phyloP scores from a whole-genome alignment of 1,284 basidiomycete genomes.

The Irpex rosettiformis region DNA sequence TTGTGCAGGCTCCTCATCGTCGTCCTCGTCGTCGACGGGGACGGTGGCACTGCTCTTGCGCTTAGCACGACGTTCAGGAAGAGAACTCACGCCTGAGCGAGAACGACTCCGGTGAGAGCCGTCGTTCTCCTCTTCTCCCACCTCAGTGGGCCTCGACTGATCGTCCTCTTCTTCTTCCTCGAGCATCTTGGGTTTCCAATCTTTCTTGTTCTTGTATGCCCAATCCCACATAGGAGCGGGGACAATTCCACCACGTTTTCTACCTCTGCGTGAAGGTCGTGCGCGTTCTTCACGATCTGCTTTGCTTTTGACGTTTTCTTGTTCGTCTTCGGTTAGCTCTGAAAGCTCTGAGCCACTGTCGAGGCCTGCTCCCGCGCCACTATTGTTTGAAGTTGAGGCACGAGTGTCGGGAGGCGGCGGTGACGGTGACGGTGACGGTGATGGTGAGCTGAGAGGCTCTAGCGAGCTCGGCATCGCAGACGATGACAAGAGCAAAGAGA shows the following conservation, averaged over 20 bases:
- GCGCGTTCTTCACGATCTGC: slow-evolving; percentile 19
- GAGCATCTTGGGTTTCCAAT: slow-evolving; percentile 34
- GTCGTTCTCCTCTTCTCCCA: slow-evolving; percentile 62
- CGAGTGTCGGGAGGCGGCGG: slow-evolving; percentile 20
- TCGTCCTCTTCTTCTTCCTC: slow-evolving; percentile 56
- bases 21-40: slow-evolving; percentile 19
- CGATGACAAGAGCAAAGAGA: slow-evolving; percentile 23
- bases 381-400: slow-evolving; percentile 21
- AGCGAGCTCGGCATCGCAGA: slow-evolving; percentile 52
- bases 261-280: slow-evolving; percentile 29
- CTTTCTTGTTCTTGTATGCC: slow-evolving; percentile 49
- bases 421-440: slow-evolving; percentile 38
- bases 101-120: slow-evolving; percentile 37
- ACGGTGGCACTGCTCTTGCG: slow-evolving; percentile 7
- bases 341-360: slow-evolving; percentile 74
- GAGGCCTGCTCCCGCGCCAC: slow-evolving; percentile 33
- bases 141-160: slow-evolving; percentile 44
- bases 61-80: slow-evolving; percentile 9
- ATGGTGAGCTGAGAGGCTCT: slow-evolving; percentile 60
- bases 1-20: slow-evolving; percentile 13
- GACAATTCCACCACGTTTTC: slow-evolving; percentile 63
- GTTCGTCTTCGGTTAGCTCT: slow-evolving; percentile 77
- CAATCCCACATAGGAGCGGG: slow-evolving; percentile 78
- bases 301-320: slow-evolving; percentile 37
- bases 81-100: slow-evolving; percentile 7